phyloP scores from a whole-genome alignment of 2,329 filamentous ascomycete genomes.

The Cordyceps tenuipes region DNA sequence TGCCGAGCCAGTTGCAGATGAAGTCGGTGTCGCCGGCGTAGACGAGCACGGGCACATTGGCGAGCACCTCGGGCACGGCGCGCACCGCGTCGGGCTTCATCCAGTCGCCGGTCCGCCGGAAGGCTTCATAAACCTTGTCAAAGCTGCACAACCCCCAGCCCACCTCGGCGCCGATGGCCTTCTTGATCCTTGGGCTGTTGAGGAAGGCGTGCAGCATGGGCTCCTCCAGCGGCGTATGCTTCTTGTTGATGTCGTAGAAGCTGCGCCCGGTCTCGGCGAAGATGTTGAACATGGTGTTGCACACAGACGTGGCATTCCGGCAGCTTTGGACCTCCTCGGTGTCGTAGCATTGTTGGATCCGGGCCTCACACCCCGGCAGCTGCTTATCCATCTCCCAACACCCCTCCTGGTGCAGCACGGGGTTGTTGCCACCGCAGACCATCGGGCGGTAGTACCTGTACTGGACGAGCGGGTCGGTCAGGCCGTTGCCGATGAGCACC shows the following conservation, averaged over 20 bases:
- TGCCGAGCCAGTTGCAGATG: constrained; percentile 98
- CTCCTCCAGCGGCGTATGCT: constrained; percentile 70
- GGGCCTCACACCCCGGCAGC: constrained; percentile 76
- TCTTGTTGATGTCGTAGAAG: constrained; percentile 85
- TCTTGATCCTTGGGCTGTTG: constrained; percentile 72
- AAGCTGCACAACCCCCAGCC: constrained; percentile 91
- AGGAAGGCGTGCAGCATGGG: constrained; percentile 79
- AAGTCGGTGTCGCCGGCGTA: constrained; percentile 87
- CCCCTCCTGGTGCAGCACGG: constrained; percentile 54
- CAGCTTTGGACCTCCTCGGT: constrained; percentile 86
- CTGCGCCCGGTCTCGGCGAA: constrained; percentile 92
- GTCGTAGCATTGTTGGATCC: constrained; percentile 88
- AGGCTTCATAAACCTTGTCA: constrained; percentile 96
- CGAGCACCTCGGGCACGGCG: constrained; percentile 74
- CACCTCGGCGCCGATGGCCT: constrained; percentile 85
- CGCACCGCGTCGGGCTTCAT: constrained; percentile 94
- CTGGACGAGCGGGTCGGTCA: constrained; percentile 89
- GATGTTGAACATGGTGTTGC: constrained; percentile 89
- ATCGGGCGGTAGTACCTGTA: constrained; percentile 95
- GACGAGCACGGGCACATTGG: constrained; percentile 88
- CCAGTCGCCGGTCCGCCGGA: constrained; percentile 96
- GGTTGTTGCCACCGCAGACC: constrained; percentile 89
- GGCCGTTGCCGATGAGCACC: constrained; percentile 88
- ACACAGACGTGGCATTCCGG: constrained; percentile 93
- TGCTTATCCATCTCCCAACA: constrained; percentile 60